These are phyloP conservation scores for Ascomycota sp. DNA, from an alignment of 2,329 filamentous ascomycete genomes.

Conservation along the genomic window DNA sequence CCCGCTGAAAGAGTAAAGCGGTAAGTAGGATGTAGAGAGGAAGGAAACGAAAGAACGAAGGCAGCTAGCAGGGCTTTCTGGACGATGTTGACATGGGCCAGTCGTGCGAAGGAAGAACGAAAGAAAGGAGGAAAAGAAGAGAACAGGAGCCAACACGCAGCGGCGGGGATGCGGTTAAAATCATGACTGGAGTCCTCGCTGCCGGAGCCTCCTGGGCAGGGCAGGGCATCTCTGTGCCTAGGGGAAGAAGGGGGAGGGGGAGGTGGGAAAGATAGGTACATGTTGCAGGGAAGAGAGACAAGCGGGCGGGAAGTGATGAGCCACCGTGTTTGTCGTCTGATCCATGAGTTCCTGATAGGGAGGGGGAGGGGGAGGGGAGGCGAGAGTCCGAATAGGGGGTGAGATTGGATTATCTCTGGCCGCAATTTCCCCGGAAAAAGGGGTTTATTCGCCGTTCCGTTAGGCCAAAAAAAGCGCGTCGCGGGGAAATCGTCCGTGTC, in stretches of 20 bases:
- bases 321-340: slow-evolving; percentile 9
- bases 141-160: too few species aligned
- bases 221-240: too few species aligned
- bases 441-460: too few species aligned
- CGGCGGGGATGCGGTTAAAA: too few species aligned
- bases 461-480: too few species aligned
- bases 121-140: slow-evolving; percentile 13
- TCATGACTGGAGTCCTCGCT: too few species aligned
- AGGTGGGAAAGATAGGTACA: slow-evolving; percentile 12
- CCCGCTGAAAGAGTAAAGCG: slow-evolving; percentile 83
- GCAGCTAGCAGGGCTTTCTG: slow-evolving; percentile 22
- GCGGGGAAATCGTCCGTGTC: too few species aligned
- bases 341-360: slow-evolving; percentile 1
- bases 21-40: slow-evolving; percentile 22
- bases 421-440: neutral
- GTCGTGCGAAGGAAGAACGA: slow-evolving; percentile 17
- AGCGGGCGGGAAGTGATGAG: slow-evolving; percentile 4
- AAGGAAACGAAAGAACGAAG: slow-evolving; percentile 30
- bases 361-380: too few species aligned
- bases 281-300: slow-evolving; percentile 2
- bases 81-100: slow-evolving; percentile 29
- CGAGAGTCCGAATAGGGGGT: neutral
- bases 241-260: slow-evolving; percentile 6
- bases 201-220: too few species aligned
- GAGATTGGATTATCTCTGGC: too few species aligned